phyloP scores from a whole-genome alignment of 2,329 filamentous ascomycete species.

The Pseudodiploospora longispora region DNA sequence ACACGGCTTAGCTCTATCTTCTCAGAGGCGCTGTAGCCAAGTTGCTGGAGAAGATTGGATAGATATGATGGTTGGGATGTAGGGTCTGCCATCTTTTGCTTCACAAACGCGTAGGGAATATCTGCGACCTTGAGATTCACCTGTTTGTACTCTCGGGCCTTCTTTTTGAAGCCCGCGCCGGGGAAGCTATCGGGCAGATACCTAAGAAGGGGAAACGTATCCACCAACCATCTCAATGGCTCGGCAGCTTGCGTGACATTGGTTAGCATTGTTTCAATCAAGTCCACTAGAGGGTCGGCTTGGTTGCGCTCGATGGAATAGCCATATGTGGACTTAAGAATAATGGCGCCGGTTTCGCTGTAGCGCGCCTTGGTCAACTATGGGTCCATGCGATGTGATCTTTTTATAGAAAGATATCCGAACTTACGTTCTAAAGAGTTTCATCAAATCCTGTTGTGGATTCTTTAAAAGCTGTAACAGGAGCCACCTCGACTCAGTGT shows the following conservation, averaged over 20 bases:
- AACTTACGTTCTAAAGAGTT: slow-evolving; percentile 3
- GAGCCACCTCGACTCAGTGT: not conserved
- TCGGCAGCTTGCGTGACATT: slow-evolving; percentile 14
- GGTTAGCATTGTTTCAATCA: slow-evolving; percentile 13
- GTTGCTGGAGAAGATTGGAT: no score
- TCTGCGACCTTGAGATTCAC: no score
- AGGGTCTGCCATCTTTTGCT: no score
- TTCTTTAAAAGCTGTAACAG: not conserved
- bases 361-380: not conserved
- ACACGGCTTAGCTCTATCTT: no score
- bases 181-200: slow-evolving; percentile 13
- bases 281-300: slow-evolving; percentile 12
- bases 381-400: not conserved
- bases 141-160: no score
- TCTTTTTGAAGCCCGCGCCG: slow-evolving; percentile 10
- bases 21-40: no score
- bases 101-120: no score
- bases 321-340: slow-evolving; percentile 11
- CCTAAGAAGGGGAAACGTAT: slow-evolving; percentile 12
- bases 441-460: not conserved
- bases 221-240: slow-evolving; percentile 16
- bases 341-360: slow-evolving; percentile 5
- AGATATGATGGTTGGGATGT: no score
- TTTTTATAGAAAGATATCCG: not conserved
- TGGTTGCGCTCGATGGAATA: slow-evolving; percentile 14